Base-by-base conservation (phyloP, 1,284 basidiomycete species). In the Ceratobasidium sp. region DNA sequence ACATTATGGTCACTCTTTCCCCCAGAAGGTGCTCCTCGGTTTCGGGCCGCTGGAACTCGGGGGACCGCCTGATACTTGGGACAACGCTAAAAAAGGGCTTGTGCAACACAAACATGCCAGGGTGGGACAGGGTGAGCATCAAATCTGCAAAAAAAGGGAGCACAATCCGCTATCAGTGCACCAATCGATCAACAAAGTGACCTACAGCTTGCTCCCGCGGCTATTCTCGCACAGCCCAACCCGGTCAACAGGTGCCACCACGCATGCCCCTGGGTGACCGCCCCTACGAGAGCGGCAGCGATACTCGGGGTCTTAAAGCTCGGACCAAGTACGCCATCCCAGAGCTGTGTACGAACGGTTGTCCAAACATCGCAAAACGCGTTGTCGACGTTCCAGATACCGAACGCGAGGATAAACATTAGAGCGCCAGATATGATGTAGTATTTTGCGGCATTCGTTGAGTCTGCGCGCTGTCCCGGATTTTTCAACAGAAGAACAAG, bases 361-460 rank as follows among this genome's bases (percentile, higher is more conserved):
- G 77, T 79, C 63, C 83, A 77, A 27, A 77, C 53, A 29, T 77
- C 77, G 78, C 85, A 86, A 64, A 83, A 86, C 74, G 85, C 79
- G 79, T 86, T 87, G 79, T 87, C 86, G 14, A 86, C 65, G 79
- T 86, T 86, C 85, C 86, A 86, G 54, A 86, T 81, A 2, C 76
- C 80, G 74, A 86, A 86, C 1, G 84, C 86, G 0, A 79, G 31
- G 11, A 80, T 76, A 62, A 83, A 86, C 48, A 81, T 78, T 4
- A 74, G 69, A 3, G 81, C 71, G 8, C 83, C 83, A 2, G 75
- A 65, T 63, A 83, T 76, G 1, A 80, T 78, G 14, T 72, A 72
- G 68, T 72, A 37, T 39, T 72, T 72, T 43, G 59, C 59, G 19
- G 31, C 56, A 24, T 24, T 14, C 9, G 43, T 31, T 1, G 54